Conservation (phyloP, 257 asterid genomes). For the Lantana camara region DNA sequence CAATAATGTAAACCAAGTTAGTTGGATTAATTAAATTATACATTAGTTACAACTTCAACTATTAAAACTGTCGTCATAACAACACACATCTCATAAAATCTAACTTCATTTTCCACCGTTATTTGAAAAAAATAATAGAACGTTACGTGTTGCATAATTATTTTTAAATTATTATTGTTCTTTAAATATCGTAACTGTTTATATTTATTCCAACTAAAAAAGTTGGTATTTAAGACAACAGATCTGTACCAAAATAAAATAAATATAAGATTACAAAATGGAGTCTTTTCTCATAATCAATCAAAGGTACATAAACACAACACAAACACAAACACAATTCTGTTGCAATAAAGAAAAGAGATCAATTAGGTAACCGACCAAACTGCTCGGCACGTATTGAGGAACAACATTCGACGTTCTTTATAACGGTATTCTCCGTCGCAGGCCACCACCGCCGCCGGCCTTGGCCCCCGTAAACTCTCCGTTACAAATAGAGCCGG, state of each 20-base stretch:
- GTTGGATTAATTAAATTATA: background rate
- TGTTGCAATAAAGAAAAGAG: background rate
- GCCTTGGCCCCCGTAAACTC: slow-evolving; percentile 21
- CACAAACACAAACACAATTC: too few species aligned
- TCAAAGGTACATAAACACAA: background rate
- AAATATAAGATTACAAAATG: background rate
- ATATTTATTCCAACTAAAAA: background rate
- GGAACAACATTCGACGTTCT: slow-evolving; percentile 27
- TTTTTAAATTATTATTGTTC: too few species aligned
- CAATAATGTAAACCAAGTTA: too few species aligned
- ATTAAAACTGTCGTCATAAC: too few species aligned
- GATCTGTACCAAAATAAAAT: too few species aligned
- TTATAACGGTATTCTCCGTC: slow-evolving; percentile 10
- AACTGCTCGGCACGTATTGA: slow-evolving; percentile 28
- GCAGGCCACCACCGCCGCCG: slow-evolving; percentile 17
- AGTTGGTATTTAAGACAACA: background rate
- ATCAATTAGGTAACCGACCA: slow-evolving; percentile 32
- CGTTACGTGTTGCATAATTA: too few species aligned
- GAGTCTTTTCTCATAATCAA: slow-evolving; percentile 6
- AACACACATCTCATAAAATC: too few species aligned
- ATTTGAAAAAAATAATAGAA: too few species aligned
- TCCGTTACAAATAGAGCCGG: background rate
- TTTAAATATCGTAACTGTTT: too few species aligned
- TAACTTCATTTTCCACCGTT: background rate
- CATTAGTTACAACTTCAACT: too few species aligned